phyloP scores from a whole-genome alignment of 768 basidiomycete genomes.

The Phlebiopsis gigantea region DNA sequence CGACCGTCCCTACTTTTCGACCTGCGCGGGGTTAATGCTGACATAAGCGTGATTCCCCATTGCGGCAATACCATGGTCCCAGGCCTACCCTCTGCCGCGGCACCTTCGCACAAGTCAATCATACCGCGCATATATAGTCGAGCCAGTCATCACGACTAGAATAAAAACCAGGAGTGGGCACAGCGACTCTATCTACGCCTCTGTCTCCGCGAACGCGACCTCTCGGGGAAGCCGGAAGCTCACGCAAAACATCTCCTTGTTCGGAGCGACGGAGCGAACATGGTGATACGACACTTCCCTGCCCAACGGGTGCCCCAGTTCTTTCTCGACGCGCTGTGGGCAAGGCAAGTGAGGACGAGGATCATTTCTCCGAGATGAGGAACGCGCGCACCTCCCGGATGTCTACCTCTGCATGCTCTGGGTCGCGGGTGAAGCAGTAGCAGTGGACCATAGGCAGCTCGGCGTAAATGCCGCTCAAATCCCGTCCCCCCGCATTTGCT shows the following conservation, averaged over 20 bases:
- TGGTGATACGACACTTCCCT: constrained; percentile 54
- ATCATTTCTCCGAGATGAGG: background rate
- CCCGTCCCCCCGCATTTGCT: constrained; percentile 34
- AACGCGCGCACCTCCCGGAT: constrained; percentile 64
- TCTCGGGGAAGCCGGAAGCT: constrained; percentile 68
- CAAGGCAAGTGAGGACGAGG: background rate
- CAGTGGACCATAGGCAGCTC: constrained; percentile 89
- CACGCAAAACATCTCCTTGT: constrained; percentile 97
- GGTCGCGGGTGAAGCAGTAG: constrained; percentile 91
- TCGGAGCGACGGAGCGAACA: constrained; percentile 91
- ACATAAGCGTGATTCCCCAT: constrained; percentile 17
- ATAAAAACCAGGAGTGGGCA: background rate
- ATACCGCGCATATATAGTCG: background rate
- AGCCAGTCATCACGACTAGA: background rate
- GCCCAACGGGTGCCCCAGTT: constrained; percentile 50
- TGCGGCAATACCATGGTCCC: background rate
- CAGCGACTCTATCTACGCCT: background rate
- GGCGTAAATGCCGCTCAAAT: constrained; percentile 41
- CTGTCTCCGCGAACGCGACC: constrained; percentile 29
- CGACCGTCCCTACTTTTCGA: constrained; percentile 11
- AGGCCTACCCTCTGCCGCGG: background rate
- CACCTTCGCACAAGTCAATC: background rate
- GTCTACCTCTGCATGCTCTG: constrained; percentile 65
- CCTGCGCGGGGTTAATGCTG: constrained; percentile 21
- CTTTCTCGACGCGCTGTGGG: constrained; percentile 66